These are phyloP conservation scores for Teratosphaeria destructans DNA, from an alignment of 2,329 filamentous ascomycete species.

Conservation along the genomic window DNA sequence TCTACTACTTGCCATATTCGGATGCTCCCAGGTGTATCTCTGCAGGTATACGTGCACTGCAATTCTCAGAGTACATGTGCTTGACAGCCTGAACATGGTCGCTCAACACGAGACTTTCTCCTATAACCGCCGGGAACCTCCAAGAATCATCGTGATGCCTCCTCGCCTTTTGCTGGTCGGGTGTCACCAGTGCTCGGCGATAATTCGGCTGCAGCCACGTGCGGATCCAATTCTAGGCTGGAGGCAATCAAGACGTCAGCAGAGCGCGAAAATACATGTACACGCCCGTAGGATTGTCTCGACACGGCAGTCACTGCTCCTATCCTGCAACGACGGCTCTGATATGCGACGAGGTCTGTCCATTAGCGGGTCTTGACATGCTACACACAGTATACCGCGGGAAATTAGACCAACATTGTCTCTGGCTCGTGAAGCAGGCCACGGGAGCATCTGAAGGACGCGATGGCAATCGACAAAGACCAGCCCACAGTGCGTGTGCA, in stretches of 20 bases:
- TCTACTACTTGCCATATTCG: neutral
- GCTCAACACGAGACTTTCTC: no score
- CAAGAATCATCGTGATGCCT: no score
- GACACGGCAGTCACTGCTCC: neutral
- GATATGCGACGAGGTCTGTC: no score
- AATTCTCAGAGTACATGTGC: no score
- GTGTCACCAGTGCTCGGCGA: neutral
- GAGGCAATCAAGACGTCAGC: neutral
- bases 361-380: no score
- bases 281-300: neutral
- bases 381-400: no score
- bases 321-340: no score
- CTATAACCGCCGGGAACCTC: no score
- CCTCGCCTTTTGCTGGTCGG: neutral
- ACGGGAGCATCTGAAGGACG: neutral
- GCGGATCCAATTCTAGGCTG: neutral
- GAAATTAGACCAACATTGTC: no score
- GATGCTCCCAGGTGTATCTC: neutral
- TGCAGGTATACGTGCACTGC: neutral
- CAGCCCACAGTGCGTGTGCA: constrained; percentile 40
- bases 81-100: no score
- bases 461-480: neutral
- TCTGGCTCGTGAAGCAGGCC: neutral
- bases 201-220: neutral
- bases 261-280: neutral